phyloP scores from a whole-genome alignment of 2,329 filamentous ascomycete species.

The Neurospora sp. region DNA sequence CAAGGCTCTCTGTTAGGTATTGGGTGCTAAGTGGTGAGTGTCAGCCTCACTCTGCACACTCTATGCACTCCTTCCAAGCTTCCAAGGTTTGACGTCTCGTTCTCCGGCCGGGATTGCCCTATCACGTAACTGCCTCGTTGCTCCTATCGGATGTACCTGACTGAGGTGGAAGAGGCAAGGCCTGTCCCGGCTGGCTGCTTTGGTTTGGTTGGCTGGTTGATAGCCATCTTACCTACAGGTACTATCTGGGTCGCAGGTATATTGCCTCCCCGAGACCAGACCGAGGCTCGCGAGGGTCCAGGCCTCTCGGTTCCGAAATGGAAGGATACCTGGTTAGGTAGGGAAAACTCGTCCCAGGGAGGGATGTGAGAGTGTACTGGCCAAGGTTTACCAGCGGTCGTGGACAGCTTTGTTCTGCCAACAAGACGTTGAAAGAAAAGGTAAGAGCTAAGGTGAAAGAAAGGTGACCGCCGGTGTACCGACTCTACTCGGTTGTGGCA shows the following conservation, averaged over 20 bases:
- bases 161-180: neutral
- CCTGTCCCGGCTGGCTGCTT: neutral
- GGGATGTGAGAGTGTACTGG: no score
- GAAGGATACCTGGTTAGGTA: no score
- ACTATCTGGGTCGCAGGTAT: neutral
- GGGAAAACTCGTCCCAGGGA: no score
- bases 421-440: neutral
- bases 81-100: neutral
- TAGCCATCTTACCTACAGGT: neutral
- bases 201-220: neutral
- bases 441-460: neutral
- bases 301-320: no score
- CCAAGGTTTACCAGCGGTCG: no score
- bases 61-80: neutral
- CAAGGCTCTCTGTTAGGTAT: neutral
- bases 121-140: neutral
- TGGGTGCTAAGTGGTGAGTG: neutral
- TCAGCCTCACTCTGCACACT: neutral
- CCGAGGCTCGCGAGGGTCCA: neutral
- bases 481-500: neutral
- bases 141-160: neutral
- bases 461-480: neutral
- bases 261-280: neutral
- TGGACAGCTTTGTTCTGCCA: neutral
- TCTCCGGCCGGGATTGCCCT: neutral